Percentiles rank a stretch among this genome's conserved stretches.
Conservation (phyloP, 1,284 basidiomycete genomes). For the Leccinum fallax region DNA sequence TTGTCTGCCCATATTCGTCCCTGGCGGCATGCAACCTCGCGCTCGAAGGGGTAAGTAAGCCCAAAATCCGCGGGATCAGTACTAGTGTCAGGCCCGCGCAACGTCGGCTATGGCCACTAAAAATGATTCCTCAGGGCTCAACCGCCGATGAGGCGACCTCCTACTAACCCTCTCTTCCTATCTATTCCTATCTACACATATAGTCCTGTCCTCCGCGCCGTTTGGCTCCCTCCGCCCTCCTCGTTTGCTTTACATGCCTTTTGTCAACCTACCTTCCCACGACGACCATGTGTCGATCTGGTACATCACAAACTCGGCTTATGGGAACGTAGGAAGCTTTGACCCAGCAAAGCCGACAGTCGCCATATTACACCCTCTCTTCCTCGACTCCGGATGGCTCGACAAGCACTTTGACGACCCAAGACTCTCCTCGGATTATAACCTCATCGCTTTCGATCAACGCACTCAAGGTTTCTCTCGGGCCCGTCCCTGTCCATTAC, state of each 20-base stretch:
- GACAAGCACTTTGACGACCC: conserved; percentile 66
- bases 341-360: conserved; percentile 63
- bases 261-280: conserved; percentile 61
- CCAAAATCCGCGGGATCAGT: conserved; percentile 7
- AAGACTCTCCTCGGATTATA: conserved; percentile 56
- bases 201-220: conserved; percentile 4
- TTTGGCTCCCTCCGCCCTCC: conserved; percentile 6
- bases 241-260: conserved; percentile 54
- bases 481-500: conserved; percentile 52
- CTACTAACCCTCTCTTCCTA: conserved; percentile 16
- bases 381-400: conserved; percentile 71
- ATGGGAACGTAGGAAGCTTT: conserved; percentile 64
- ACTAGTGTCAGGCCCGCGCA: conserved; percentile 20
- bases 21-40: too few species aligned
- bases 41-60: not conserved
- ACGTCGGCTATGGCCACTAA: conserved; percentile 24
- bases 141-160: conserved; percentile 14
- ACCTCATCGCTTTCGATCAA: conserved; percentile 74
- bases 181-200: conserved; percentile 21
- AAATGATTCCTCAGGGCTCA: conserved; percentile 23
- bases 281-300: conserved; percentile 71
- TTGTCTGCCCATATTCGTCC: not conserved
- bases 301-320: conserved; percentile 62
- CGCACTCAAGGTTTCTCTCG: conserved; percentile 65
- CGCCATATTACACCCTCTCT: conserved; percentile 65